Base-by-base conservation (phyloP, 495 filamentous ascomycete species). In the Aspergillus sclerotiicarbonarius region DNA sequence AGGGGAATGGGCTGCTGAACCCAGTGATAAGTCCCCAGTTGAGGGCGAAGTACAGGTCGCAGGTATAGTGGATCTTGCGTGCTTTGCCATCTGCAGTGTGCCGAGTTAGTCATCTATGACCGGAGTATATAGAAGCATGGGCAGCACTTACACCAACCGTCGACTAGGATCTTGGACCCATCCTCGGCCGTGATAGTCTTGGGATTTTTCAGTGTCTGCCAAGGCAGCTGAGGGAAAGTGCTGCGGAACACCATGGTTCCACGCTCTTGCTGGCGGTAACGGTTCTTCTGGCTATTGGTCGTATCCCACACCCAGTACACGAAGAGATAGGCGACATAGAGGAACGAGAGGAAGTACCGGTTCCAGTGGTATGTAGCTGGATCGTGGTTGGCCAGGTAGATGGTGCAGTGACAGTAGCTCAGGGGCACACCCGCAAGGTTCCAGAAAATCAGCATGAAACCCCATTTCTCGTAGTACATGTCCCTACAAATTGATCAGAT, bases 361-460 rank as follows among this genome's bases (percentile, higher is more conserved):
- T 87, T 87, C 88, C 87, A 92, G 59, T 80, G 84, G 73, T 98
- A 98, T 19, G 80, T 81, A n/a, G 82, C 78, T 1, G 94, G 92
- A 60, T 87, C 75, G 73, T 96, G 90, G 76, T 88, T 93, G 57
- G 91, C 92, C 62, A 98, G 84, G 77, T 92, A 98, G 66, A 98
- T 80, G 35, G 89, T 92, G 81, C 90, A 95, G 80, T 98, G 93
- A 81, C 94, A 98, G 82, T 98, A 98, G 58, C 85, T 91, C 45
- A 98, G 79, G 13, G 94, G 94, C 16, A 98, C 94, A 61, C 94
- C 94, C 54, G 92, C 91, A 69, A 98, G 78, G 76, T 98, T 98
- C 94, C 94, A 98, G 84, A 98, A 98, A 74, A 96, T 96, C 54
- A 98, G 82, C 93, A 98, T 96, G 79, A 98, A 98, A 64, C 94